A percentile compares a stretch with the other conserved stretches of the same genome.
Conservation (phyloP, 2,329 filamentous ascomycete genomes). For the Fusarium fujikuroi region DNA sequence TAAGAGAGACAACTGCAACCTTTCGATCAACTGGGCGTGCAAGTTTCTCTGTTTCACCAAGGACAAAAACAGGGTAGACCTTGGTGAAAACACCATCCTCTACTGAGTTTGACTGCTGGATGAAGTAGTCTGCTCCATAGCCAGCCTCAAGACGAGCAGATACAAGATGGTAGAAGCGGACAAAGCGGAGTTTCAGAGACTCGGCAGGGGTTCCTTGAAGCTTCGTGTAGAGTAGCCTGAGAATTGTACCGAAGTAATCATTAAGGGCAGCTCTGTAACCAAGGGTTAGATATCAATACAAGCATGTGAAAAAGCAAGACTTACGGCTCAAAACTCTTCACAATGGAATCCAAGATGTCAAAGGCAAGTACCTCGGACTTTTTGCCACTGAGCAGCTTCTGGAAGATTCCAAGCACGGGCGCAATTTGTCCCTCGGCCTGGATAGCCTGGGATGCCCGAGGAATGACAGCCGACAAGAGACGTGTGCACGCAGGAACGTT, state of each 20-base stretch:
- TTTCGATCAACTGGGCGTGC: slow-evolving; percentile 91
- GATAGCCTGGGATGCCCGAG: slow-evolving; percentile 78
- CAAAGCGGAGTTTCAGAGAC: slow-evolving; percentile 85
- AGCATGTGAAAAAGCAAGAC: slow-evolving; percentile 47
- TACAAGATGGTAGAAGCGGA: slow-evolving; percentile 93
- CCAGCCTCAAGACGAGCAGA: slow-evolving; percentile 81
- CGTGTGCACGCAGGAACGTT: slow-evolving; percentile 93
- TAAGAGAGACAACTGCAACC: slow-evolving; percentile 89
- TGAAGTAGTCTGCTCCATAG: slow-evolving; percentile 93
- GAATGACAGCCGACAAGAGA: slow-evolving; percentile 84
- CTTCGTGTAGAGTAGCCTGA: slow-evolving; percentile 84
- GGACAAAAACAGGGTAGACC: slow-evolving; percentile 87
- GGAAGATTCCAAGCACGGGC: slow-evolving; percentile 93
- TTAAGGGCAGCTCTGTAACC: slow-evolving; percentile 69
- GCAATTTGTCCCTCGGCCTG: slow-evolving; percentile 83
- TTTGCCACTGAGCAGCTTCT: slow-evolving; percentile 84
- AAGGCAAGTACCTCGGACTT: slow-evolving; percentile 88
- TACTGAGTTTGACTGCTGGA: slow-evolving; percentile 82
- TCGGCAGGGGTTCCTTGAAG: slow-evolving; percentile 77
- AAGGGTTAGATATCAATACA: slow-evolving; percentile 37
- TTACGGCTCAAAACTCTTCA: slow-evolving; percentile 77
- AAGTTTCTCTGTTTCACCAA: slow-evolving; percentile 89
- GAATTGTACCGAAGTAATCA: slow-evolving; percentile 80
- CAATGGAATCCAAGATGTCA: slow-evolving; percentile 85
- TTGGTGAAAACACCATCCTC: slow-evolving; percentile 83